phyloP scores from a whole-genome alignment of 176 grass and related monocot genomes.

The Hsuehochloa calcarea region DNA sequence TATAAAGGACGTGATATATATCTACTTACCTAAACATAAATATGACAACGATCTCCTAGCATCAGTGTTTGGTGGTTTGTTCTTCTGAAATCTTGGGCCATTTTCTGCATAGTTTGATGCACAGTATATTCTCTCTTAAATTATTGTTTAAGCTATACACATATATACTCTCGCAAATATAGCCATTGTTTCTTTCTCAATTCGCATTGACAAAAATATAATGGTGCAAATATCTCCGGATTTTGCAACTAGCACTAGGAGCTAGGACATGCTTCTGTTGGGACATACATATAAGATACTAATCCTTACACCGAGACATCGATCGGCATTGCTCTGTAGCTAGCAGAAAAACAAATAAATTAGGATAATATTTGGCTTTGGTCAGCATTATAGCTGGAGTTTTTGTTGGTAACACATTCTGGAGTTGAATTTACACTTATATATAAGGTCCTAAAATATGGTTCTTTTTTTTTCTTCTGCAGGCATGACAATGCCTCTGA shows the following conservation, averaged over 20 bases:
- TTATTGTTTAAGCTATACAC: not conserved
- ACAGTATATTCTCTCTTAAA: not conserved
- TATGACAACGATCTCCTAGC: too few relatives aligned
- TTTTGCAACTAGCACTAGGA: not conserved
- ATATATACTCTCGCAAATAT: not conserved
- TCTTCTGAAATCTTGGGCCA: not conserved
- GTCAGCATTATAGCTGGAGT: not conserved
- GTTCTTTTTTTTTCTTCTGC: not conserved
- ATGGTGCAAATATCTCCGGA: not conserved
- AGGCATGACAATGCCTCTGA: conserved; percentile 37
- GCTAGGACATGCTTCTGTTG: too few relatives aligned
- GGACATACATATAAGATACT: too few relatives aligned
- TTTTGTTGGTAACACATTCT: not conserved
- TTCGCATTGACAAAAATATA: not conserved
- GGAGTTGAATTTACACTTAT: not conserved
- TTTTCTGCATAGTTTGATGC: not conserved
- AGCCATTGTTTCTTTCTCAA: not conserved
- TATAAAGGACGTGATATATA: too few relatives aligned
- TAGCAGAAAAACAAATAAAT: not conserved
- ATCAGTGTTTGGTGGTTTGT: not conserved
- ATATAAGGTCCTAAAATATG: not conserved
- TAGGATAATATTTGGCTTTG: not conserved
- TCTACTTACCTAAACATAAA: not conserved
- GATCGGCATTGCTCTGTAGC: too few relatives aligned
- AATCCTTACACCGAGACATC: too few relatives aligned